Evolutionary conservation across 208 protist genomes (phyloP).

Genomic region (Leishmania gerbilli): DNA sequence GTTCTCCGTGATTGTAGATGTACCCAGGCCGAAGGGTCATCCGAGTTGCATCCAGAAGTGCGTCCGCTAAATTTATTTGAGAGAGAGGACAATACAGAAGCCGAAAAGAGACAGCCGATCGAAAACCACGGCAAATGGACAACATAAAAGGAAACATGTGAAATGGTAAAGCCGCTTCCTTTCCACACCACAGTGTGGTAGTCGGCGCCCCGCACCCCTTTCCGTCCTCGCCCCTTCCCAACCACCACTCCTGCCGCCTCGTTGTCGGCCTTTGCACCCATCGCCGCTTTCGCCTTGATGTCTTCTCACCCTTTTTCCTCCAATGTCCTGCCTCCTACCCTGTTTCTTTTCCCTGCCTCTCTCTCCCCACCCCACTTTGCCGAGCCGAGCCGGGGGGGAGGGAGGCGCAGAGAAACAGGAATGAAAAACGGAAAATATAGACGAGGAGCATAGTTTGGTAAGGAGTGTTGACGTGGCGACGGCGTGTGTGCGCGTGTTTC

Average conservation of each 20-base stretch:
- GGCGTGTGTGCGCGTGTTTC: background rate
- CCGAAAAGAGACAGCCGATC: background rate
- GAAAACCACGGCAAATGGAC: background rate
- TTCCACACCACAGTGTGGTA: background rate
- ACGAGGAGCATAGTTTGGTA: background rate
- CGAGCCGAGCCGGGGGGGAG: background rate
- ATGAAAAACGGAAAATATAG: background rate
- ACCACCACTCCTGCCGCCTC: background rate
- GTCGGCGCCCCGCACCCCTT: background rate
- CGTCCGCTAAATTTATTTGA: background rate
- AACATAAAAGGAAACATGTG: background rate
- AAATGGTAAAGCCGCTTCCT: background rate
- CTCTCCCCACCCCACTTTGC: background rate
- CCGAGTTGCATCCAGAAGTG: background rate
- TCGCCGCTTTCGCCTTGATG: conserved; percentile 1
- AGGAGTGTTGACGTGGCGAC: background rate
- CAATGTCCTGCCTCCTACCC: background rate
- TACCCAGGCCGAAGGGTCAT: background rate
- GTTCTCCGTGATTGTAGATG: background rate
- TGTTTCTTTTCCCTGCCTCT: background rate
- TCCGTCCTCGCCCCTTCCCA: background rate
- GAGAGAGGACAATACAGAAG: background rate
- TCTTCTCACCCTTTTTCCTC: conserved; percentile 8
- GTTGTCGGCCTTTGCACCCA: background rate
- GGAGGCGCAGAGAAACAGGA: background rate